Evolutionary conservation across 768 basidiomycete species (phyloP).

Genomic region (Phlegmacium glaucopus): DNA sequence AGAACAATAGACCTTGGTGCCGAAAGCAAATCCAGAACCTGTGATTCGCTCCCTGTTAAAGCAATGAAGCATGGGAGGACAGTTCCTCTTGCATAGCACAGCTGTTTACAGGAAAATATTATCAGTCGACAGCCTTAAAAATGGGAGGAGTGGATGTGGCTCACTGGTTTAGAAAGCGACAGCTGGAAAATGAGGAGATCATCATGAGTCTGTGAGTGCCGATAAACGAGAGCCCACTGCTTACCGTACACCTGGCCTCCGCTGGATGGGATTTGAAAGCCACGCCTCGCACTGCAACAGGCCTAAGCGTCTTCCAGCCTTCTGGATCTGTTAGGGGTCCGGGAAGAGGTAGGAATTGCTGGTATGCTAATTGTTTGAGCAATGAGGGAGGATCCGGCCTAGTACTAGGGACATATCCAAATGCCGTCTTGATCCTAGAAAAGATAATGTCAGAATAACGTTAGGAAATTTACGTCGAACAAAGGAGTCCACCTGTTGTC

Average conservation of each 20-base stretch:
- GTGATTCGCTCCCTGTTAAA: conserved; percentile 35
- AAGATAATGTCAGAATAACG: background rate
- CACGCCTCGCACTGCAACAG: conserved; percentile 37
- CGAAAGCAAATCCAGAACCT: conserved; percentile 40
- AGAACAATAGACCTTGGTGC: conserved; percentile 37
- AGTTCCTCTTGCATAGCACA: conserved; percentile 48
- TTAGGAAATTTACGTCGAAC: background rate
- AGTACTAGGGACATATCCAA: conserved; percentile 48
- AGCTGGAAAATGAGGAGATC: conserved; percentile 25
- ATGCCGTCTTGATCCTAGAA: conserved; percentile 46
- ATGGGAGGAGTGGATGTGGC: conserved; percentile 8
- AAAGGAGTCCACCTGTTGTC: conserved; percentile 40
- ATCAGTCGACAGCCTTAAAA: conserved; percentile 7
- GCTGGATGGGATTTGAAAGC: conserved; percentile 37
- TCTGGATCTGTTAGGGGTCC: conserved; percentile 47
- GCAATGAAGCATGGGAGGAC: conserved; percentile 44
- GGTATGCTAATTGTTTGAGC: conserved; percentile 48
- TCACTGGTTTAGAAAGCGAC: conserved; percentile 44
- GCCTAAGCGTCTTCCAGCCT: conserved; percentile 46
- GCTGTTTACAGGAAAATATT: conserved; percentile 17
- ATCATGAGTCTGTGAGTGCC: background rate
- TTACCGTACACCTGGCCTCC: conserved; percentile 40
- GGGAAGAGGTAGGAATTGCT: conserved; percentile 39
- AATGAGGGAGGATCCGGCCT: conserved; percentile 44
- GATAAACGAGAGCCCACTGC: conserved; percentile 12